Evolutionary conservation across 2,329 filamentous ascomycete species (phyloP).

Genomic region (Sporothrix curviconia): DNA sequence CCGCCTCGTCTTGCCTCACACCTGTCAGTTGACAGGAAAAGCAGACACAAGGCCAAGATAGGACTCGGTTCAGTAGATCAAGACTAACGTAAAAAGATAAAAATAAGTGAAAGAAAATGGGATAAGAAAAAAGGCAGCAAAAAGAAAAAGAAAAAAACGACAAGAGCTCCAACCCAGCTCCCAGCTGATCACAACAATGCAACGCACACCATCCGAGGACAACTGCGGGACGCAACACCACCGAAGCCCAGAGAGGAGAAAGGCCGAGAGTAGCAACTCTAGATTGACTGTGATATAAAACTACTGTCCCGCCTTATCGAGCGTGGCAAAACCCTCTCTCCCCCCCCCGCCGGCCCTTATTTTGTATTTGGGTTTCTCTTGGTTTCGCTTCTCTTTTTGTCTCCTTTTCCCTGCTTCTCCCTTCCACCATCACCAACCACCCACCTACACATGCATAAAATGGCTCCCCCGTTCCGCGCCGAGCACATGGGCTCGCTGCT

Average conservation of each 20-base stretch:
- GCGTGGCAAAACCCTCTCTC: not conserved
- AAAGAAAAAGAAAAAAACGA: not conserved
- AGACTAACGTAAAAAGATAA: not conserved
- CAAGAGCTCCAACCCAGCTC: too few relatives aligned
- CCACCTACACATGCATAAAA: not conserved
- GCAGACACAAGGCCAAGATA: too few relatives aligned
- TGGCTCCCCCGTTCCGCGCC: constrained; percentile 53
- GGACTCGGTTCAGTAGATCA: too few relatives aligned
- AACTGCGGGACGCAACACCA: constrained; percentile 4
- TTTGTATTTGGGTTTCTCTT: not conserved
- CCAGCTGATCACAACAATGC: too few relatives aligned
- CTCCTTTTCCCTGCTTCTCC: not conserved
- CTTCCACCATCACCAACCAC: not conserved
- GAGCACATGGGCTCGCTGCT: constrained; percentile 71
- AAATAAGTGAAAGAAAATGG: not conserved
- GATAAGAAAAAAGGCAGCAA: not conserved
- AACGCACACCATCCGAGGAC: too few relatives aligned
- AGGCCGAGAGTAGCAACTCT: not conserved
- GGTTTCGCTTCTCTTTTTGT: not conserved
- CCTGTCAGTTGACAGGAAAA: too few relatives aligned
- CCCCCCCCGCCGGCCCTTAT: not conserved
- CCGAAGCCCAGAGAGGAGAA: too few relatives aligned
- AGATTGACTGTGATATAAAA: not conserved
- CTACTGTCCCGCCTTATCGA: not conserved
- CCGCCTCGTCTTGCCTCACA: too few relatives aligned